Base-by-base conservation (phyloP, 2,329 filamentous ascomycete species). In the Alternaria hordeiaustralica region DNA sequence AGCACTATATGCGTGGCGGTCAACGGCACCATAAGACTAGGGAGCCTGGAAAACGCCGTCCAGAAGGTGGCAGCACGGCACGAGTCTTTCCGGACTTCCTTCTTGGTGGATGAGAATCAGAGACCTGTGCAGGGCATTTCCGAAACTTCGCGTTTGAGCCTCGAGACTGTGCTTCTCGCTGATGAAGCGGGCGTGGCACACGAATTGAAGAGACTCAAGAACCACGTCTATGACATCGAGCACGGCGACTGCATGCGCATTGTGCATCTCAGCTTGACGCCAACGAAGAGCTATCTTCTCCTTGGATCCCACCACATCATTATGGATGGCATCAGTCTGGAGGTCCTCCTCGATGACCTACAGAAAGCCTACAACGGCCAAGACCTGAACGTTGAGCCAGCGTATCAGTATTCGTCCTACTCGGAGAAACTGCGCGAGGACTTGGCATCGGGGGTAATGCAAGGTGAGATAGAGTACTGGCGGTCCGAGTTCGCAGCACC, bases 271-370 rank as follows among this genome's bases (percentile, higher is more conserved):
- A 71, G 80, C 0, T 69, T 75, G 11, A 77, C 75, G 0, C 63
- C 71, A 2, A 73, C 71, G 0, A 57, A 64, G 1, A 81, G 84
- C 61, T 81, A 75, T 65, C 61, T 87, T 4, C 43, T 88, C 0
- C 50, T 87, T 6, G 74, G 75, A 1, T 79, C 78, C 49, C 85
- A 87, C 61, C 85, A 87, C 66, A 86, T 87, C 41, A 73, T 79
- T 33, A 80, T 87, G 78, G 86, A 88, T 64, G 84, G 82, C 1
- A 63, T 81, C 41, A 84, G 83, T 47, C 80, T 80, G 4, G 66
- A 82, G 10, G 65, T 86, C 3, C 74, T 87, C 18, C 59, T 85
- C 12, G 26, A 63, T 0, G 84, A 87, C 41, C 60, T 87, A 4
- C 76, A 83, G n/a, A 79, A 75, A 26, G 78, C 72, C 0, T 87